These are phyloP conservation scores for Phaeomoniella chlamydospora DNA, from an alignment of 2,329 filamentous ascomycete species.

Conservation along the genomic window DNA sequence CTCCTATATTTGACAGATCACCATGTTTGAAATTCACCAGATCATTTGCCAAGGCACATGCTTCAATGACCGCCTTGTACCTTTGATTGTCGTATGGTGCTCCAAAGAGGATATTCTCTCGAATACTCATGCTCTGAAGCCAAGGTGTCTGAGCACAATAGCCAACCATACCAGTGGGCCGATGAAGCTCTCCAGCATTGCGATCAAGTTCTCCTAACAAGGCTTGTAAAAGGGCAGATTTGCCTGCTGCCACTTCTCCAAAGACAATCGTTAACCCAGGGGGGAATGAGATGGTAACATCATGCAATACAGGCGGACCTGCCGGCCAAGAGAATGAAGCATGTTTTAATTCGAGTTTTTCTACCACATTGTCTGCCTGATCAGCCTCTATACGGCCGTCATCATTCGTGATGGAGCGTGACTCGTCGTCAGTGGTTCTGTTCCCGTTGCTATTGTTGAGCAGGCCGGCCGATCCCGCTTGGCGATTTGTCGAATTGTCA, in stretches of 20 bases:
- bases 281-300: slow-evolving; percentile 40
- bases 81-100: slow-evolving; percentile 52
- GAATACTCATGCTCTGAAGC: slow-evolving; percentile 56
- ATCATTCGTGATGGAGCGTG: slow-evolving; percentile 6
- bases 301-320: slow-evolving; percentile 37
- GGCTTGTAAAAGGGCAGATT: slow-evolving; percentile 46
- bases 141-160: slow-evolving; percentile 54
- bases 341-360: slow-evolving; percentile 35
- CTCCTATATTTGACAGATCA: slow-evolving; percentile 46
- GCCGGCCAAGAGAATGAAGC: slow-evolving; percentile 75
- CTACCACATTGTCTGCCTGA: slow-evolving; percentile 14
- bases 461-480: not conserved
- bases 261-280: slow-evolving; percentile 44
- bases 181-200: slow-evolving; percentile 32
- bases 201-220: slow-evolving; percentile 45
- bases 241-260: slow-evolving; percentile 51
- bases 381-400: slow-evolving; percentile 15
- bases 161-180: slow-evolving; percentile 42
- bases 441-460: not conserved
- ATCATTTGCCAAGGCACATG: slow-evolving; percentile 47
- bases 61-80: slow-evolving; percentile 55
- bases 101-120: slow-evolving; percentile 54
- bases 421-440: not conserved
- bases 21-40: slow-evolving; percentile 49
- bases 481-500: not conserved